phyloP scores from a whole-genome alignment of 2,329 filamentous ascomycete species.

The Calonectria henricotiae region DNA sequence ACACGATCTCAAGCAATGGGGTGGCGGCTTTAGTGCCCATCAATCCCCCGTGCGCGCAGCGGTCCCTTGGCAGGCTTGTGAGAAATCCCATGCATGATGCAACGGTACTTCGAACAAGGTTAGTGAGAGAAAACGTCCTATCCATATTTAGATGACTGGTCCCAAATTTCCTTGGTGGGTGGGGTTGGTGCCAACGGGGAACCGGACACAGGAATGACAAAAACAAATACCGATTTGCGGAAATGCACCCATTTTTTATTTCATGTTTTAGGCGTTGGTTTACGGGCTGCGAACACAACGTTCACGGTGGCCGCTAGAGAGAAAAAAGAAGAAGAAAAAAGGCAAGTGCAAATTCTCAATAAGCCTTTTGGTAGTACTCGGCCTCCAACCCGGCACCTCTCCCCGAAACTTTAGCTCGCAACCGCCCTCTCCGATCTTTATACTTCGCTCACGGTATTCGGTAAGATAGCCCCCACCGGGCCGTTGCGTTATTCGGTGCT shows the following conservation, averaged over 20 bases:
- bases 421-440: slow-evolving; percentile 9
- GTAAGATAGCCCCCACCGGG: slow-evolving; percentile 11
- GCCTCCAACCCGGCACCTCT: not conserved
- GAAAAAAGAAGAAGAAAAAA: not conserved
- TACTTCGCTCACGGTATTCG: slow-evolving; percentile 18
- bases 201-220: slow-evolving; percentile 4
- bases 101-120: slow-evolving; percentile 24
- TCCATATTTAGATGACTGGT: slow-evolving; percentile 20
- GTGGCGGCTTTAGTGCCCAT: slow-evolving; percentile 19
- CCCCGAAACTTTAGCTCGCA: not conserved
- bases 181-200: slow-evolving; percentile 15
- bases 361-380: not conserved
- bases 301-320: not conserved
- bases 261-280: slow-evolving; percentile 1
- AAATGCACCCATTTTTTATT: slow-evolving; percentile 18
- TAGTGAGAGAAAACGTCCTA: slow-evolving; percentile 15
- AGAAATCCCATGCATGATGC: slow-evolving; percentile 34
- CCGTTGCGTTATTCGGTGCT: slow-evolving; percentile 22
- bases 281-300: not conserved
- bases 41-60: slow-evolving; percentile 22
- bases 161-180: slow-evolving; percentile 24
- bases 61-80: slow-evolving; percentile 17
- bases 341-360: not conserved
- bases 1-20: slow-evolving; percentile 11
- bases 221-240: slow-evolving; percentile 22